Evolutionary conservation across 1,139 yeast genomes (phyloP).

Genomic region (Yamadazyma conglobata): DNA sequence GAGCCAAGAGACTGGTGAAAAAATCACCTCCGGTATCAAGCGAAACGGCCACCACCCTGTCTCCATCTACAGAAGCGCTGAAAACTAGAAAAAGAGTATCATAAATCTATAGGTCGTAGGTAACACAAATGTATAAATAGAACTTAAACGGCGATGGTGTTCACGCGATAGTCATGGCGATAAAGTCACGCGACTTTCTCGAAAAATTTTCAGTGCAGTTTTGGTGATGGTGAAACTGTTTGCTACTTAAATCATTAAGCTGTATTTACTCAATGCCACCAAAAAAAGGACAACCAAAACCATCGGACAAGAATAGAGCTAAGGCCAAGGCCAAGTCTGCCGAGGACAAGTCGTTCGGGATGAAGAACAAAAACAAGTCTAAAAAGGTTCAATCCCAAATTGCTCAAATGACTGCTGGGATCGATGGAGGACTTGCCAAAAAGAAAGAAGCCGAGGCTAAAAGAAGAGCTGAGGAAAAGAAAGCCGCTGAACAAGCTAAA

Average conservation of each 20-base stretch:
- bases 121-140: too few species aligned
- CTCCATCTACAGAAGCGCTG: too few species aligned
- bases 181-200: too few species aligned
- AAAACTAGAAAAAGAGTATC: too few species aligned
- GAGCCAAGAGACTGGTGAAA: slow-evolving; percentile 19
- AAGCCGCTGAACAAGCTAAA: slow-evolving; percentile 86
- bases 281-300: slow-evolving; percentile 61
- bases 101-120: too few species aligned
- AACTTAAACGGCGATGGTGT: not conserved
- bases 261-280: too few species aligned
- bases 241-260: slow-evolving; percentile 3
- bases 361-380: slow-evolving; percentile 91
- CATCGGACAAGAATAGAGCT: slow-evolving; percentile 59
- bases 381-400: slow-evolving; percentile 87
- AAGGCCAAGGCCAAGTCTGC: slow-evolving; percentile 66
- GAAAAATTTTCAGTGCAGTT: slow-evolving; percentile 2
- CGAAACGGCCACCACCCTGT: too few species aligned
- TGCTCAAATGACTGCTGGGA: slow-evolving; percentile 66
- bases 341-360: slow-evolving; percentile 91
- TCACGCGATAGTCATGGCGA: too few species aligned
- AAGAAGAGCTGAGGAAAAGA: slow-evolving; percentile 78
- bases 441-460: slow-evolving; percentile 77
- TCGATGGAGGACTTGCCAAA: slow-evolving; percentile 59
- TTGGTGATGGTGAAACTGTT: too few species aligned
- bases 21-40: too few species aligned